These are phyloP conservation scores for Secale cereale DNA, from an alignment of 176 grass and related monocot genomes.

Conservation along the genomic window DNA sequence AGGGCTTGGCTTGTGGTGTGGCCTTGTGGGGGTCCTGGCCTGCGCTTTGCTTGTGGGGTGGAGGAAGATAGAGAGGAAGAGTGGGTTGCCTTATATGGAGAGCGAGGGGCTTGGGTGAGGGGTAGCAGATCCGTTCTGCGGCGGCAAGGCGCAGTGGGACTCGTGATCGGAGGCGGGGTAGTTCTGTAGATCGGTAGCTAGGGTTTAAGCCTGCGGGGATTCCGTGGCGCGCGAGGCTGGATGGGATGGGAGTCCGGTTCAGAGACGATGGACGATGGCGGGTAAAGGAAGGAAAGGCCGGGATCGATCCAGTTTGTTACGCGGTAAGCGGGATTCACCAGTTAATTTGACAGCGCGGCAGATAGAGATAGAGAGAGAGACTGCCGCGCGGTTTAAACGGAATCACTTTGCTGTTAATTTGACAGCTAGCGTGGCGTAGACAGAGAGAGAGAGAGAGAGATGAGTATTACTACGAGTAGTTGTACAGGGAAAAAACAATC, in stretches of 20 bases:
- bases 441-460: too few species aligned
- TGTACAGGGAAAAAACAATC: too few species aligned
- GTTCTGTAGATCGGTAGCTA: too few species aligned
- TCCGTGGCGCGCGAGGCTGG: not conserved
- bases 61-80: not conserved
- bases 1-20: conserved; percentile 13
- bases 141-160: not conserved
- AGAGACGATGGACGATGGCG: not conserved
- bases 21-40: not conserved
- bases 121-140: not conserved
- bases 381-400: too few species aligned
- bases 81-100: not conserved
- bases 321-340: not conserved
- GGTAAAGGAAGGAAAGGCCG: not conserved
- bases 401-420: too few species aligned
- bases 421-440: too few species aligned
- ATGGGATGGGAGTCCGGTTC: not conserved
- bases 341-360: not conserved
- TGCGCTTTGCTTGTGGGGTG: not conserved
- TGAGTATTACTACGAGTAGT: too few species aligned
- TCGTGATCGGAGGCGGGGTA: too few species aligned
- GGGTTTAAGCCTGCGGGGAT: too few species aligned
- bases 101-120: too few species aligned
- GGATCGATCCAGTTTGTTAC: not conserved
- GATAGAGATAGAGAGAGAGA: too few species aligned